These are phyloP conservation scores for Candida insectalens DNA, from an alignment of 805 yeast species.

Conservation along the genomic window DNA sequence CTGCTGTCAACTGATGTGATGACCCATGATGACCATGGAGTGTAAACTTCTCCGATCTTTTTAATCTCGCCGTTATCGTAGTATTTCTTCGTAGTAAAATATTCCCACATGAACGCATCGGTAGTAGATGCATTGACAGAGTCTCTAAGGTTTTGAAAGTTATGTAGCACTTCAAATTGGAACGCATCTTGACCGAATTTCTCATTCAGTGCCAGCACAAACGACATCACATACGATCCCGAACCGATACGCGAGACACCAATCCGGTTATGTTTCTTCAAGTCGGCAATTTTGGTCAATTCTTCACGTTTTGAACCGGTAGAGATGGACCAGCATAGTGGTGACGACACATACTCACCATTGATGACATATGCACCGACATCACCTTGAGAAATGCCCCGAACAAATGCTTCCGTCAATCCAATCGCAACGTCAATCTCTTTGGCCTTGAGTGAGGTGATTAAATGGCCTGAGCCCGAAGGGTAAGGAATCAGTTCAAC, in stretches of 20 bases:
- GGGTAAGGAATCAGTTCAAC: conserved; percentile 62
- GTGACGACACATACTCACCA: conserved; percentile 80
- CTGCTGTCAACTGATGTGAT: conserved; percentile 42
- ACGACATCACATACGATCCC: conserved; percentile 88
- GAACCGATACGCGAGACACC: conserved; percentile 86
- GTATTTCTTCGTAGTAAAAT: conserved; percentile 80
- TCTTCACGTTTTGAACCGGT: conserved; percentile 60
- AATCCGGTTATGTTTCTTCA: conserved; percentile 36
- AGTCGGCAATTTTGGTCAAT: conserved; percentile 37
- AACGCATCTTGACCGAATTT: conserved; percentile 33
- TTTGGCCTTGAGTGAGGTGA: conserved; percentile 54
- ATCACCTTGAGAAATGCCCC: conserved; percentile 69
- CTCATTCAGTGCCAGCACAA: conserved; percentile 58
- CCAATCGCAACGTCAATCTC: conserved; percentile 80
- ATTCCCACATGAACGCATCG: conserved; percentile 95
- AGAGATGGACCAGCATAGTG: conserved; percentile 84
- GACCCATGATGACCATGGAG: conserved; percentile 98
- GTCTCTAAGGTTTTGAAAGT: conserved; percentile 67
- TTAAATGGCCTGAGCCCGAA: conserved; percentile 84
- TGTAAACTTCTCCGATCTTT: conserved; percentile 76
- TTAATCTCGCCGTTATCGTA: conserved; percentile 75
- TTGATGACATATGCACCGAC: conserved; percentile 47
- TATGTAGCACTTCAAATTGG: conserved; percentile 49
- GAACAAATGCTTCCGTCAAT: conserved; percentile 81
- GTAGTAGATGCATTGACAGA: conserved; percentile 57